Conservation (phyloP, 2,329 filamentous ascomycete genomes). For the Metarhizium guizhouense region DNA sequence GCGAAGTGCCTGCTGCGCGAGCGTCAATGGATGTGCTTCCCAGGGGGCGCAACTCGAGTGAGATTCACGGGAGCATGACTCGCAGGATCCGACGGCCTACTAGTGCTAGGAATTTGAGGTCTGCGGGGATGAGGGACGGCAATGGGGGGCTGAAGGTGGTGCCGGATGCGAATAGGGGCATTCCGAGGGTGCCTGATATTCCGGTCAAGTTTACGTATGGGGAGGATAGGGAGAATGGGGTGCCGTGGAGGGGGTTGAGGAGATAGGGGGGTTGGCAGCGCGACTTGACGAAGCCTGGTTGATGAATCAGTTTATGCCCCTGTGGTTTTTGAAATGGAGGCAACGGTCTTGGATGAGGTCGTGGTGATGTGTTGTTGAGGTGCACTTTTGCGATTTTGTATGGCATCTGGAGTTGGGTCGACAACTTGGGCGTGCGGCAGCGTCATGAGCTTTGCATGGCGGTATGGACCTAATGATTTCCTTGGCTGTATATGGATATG, state of each 20-base stretch:
- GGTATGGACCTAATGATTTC: background rate
- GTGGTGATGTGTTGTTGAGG: no score
- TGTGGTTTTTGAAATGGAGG: no score
- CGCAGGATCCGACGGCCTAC: conserved; percentile 4
- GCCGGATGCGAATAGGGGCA: conserved; percentile 37
- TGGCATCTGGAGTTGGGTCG: background rate
- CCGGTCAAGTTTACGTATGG: conserved; percentile 31
- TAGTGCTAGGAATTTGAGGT: conserved; percentile 4
- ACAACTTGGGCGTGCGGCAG: background rate
- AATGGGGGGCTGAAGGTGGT: conserved; percentile 28
- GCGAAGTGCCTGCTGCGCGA: background rate
- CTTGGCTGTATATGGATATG: background rate
- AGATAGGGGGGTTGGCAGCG: conserved; percentile 6
- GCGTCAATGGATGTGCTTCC: background rate
- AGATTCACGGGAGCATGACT: background rate
- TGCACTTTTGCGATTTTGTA: no score
- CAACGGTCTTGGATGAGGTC: background rate
- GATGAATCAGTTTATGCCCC: no score
- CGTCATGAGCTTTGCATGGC: background rate
- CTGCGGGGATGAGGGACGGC: background rate
- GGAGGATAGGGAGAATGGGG: conserved; percentile 24
- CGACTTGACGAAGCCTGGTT: no score
- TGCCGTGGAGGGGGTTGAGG: conserved; percentile 20
- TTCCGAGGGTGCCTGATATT: conserved; percentile 35
- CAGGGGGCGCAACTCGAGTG: background rate